Percentiles rank a stretch among this genome's conserved stretches.
Evolutionary conservation across 768 basidiomycete species (phyloP).

Genomic region (Udeniomyces megalosporus): DNA sequence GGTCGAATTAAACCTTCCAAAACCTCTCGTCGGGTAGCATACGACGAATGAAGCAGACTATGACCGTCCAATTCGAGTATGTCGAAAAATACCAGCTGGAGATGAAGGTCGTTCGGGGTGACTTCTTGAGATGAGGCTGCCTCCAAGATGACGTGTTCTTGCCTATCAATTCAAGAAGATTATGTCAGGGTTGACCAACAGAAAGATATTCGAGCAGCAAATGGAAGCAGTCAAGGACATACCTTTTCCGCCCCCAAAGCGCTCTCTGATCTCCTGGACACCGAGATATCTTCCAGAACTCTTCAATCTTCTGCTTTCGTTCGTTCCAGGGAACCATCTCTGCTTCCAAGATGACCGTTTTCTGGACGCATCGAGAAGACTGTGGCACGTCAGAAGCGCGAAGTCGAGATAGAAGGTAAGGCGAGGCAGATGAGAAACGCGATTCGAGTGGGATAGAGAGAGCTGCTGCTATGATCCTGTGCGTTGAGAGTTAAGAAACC

Average conservation of each 20-base stretch:
- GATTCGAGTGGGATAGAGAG: conserved; percentile 35
- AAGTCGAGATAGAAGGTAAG: background rate
- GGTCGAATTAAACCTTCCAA: conserved; percentile 44
- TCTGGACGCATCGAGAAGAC: background rate
- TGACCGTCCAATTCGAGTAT: conserved; percentile 50
- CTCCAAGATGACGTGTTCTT: no score
- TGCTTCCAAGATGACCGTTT: conserved; percentile 46
- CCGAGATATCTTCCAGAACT: conserved; percentile 34
- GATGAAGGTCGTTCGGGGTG: conserved; percentile 36
- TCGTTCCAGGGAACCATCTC: conserved; percentile 80
- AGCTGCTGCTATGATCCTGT: conserved; percentile 46
- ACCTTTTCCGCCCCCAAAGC: background rate
- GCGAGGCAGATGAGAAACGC: conserved; percentile 7
- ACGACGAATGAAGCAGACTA: conserved; percentile 42
- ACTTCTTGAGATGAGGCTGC: conserved; percentile 26
- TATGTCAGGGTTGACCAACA: no score
- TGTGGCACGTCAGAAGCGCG: background rate
- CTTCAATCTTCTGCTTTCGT: conserved; percentile 43
- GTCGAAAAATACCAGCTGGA: conserved; percentile 79
- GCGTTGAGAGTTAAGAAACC: no score
- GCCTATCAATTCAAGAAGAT: no score
- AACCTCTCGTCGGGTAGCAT: conserved; percentile 42
- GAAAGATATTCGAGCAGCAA: no score
- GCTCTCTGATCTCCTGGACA: conserved; percentile 15
- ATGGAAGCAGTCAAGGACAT: no score